Base-by-base conservation (phyloP, 108 stramenopile species). In the Cylindrotheca closterium region DNA sequence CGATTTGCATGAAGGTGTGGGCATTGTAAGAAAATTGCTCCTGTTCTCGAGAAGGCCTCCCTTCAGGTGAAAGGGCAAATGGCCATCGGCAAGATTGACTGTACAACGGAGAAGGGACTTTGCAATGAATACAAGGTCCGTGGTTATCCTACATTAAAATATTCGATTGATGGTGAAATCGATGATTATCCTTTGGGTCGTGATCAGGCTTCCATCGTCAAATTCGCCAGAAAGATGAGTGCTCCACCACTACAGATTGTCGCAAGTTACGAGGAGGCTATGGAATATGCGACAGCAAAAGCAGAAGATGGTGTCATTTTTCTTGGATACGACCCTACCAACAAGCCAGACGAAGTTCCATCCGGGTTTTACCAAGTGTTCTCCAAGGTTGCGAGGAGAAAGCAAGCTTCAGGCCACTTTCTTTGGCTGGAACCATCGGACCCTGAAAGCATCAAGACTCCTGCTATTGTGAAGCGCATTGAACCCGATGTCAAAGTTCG, bases 1-100 rank as follows among this genome's bases (percentile, higher is more conserved):
- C 55, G 21, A 52, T 55, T 60, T 18, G 28, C 21, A 23, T 30
- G 4, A 23, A 80, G 76, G 76, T 85, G 80, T 53, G 84, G 80
- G 0, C 79, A 87, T 54, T 87, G 89, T 50, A 87, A 84, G 48
- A 53, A 62, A 30, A 67, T 91, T 49, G 80, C 82, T 2, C 87
- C 91, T 0, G 73, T 87, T 1, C 63, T 94, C 61, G 77, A 89
- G 12, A n/a, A 72, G 23, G 71, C 82, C 1, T 89, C 93, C 15
- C 78, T 84, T 4, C 55, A 67, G 18, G 7, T 91, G 27, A 58
- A 73, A 18, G 89, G 88, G 10, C 80, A 88, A 75, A 67, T 94
- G 82, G 78, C 93, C 45, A 89, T 94, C 63, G 93, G 89, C 0
- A 91, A 79, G 45, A 74, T 94, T 37, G 93, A 94, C 64, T 94